These are phyloP conservation scores for Bidens hawaiensis DNA, from an alignment of 140 eudicot species.

Conservation along the genomic window DNA sequence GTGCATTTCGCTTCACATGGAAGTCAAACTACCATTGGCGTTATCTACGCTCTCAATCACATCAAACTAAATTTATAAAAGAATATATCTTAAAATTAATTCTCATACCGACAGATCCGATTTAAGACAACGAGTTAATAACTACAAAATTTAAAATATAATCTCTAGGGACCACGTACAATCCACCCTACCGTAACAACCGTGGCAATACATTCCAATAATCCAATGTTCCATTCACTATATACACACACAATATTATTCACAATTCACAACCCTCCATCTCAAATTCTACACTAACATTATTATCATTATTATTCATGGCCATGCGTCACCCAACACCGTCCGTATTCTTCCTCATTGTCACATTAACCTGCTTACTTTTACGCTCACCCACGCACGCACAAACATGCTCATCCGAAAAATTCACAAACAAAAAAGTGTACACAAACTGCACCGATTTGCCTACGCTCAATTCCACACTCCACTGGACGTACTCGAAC, in stretches of 20 bases:
- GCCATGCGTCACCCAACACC: slow-evolving; percentile 7
- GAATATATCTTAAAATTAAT: too few species aligned
- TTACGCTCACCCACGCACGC: slow-evolving; percentile 29
- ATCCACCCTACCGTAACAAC: not conserved
- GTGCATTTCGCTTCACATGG: slow-evolving; percentile 1
- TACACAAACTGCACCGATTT: slow-evolving; percentile 66
- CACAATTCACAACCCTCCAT: not conserved
- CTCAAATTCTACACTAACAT: not conserved
- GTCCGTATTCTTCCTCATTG: not conserved
- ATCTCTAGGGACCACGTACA: too few species aligned
- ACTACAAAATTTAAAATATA: too few species aligned
- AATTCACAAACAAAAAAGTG: slow-evolving; percentile 23
- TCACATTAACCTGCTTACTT: slow-evolving; percentile 7
- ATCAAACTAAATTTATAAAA: too few species aligned
- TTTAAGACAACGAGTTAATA: too few species aligned
- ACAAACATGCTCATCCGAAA: slow-evolving; percentile 36
- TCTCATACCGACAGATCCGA: too few species aligned
- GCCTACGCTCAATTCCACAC: slow-evolving; percentile 51
- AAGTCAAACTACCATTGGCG: slow-evolving; percentile 3
- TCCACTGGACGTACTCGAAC: slow-evolving; percentile 62
- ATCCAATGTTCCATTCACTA: not conserved
- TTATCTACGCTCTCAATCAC: slow-evolving; percentile 6
- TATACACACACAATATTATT: not conserved
- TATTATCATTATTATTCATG: too few species aligned
- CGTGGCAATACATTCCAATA: not conserved